Base-by-base conservation (phyloP, 2,329 filamentous ascomycete species). In the Thielaviopsis ethacetica region DNA sequence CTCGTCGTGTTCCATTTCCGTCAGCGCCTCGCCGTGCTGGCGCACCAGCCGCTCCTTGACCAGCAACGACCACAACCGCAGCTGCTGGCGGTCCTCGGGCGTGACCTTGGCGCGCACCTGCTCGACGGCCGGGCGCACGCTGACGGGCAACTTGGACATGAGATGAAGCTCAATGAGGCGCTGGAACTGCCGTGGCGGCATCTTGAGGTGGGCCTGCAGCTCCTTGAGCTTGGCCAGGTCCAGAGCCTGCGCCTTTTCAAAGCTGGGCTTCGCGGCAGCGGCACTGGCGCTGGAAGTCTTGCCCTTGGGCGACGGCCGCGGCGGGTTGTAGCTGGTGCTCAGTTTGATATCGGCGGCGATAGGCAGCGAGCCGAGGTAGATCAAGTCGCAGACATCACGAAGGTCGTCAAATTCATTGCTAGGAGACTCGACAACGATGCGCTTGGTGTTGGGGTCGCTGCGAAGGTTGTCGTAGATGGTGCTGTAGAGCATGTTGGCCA, bases 361-460 rank as follows among this genome's bases (percentile, higher is more conserved):
- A 0, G 82, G 75, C 3, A 79, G 72, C 9, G 70, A 72, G 58
- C 80, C 80, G 3, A 93, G 74, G 63, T 82, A 83, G 4, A 75
- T 72, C 34, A 91, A 73, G 65, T 94, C 88, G 65, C 82, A 84
- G 56, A 85, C 74, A 67, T 93, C 88, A 64, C 88, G 81, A 65
- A 94, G 75, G 61, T 88, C 82, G 66, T 93, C 87, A 65, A 94
- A 94, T 0, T 79, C 82, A 67, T 91, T 87, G 66, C 88, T 97
- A 0, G 93, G 94, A 62, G 97, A 91, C 71, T 98, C 93, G 5
- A 98, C 84, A 0, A 91, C 94, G 66, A 98, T 80, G 68, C 97
- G 91, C 58, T 82, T 76, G 7, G 90, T 85, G 62, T 84, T 83
- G 0, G 79, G 70, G 59, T 86, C 80, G 38, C 80, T 75, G 60